Evolutionary conservation across 352 stramenopile genomes (phyloP).

Genomic region (Globisporangium parvum): DNA sequence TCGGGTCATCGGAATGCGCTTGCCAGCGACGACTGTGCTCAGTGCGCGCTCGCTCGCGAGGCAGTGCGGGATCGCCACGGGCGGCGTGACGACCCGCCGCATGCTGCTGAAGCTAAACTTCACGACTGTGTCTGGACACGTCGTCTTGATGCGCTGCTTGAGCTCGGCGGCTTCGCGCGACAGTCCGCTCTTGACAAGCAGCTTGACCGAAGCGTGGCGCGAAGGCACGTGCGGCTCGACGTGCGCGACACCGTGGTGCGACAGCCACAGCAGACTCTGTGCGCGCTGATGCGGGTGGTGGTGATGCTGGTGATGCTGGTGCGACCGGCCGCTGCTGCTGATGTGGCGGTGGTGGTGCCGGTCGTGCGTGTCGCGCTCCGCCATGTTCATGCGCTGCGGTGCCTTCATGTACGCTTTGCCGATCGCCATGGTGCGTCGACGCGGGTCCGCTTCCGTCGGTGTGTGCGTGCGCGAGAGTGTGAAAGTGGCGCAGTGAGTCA

Average conservation of each 20-base stretch:
- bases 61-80: conserved; percentile 37
- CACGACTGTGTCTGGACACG: conserved; percentile 35
- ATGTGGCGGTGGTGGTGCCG: conserved; percentile 4
- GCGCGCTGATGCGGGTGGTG: conserved; percentile 1
- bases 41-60: conserved; percentile 24
- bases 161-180: conserved; percentile 39
- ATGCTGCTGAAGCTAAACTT: conserved; percentile 58
- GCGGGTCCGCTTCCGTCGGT: no score
- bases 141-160: conserved; percentile 49
- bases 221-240: conserved; percentile 6
- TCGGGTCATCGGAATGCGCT: conserved; percentile 53
- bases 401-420: conserved; percentile 8
- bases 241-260: conserved; percentile 23
- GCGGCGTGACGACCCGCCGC: conserved; percentile 46
- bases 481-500: no score
- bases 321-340: conserved; percentile 10
- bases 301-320: conserved; percentile 9
- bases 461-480: no score
- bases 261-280: conserved; percentile 24
- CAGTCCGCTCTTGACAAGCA: conserved; percentile 23
- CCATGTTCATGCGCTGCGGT: conserved; percentile 7
- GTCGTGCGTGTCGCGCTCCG: background rate
- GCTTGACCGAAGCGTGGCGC: conserved; percentile 7
- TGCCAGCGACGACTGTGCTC: conserved; percentile 39
- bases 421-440: conserved; percentile 16